Evolutionary conservation across 176 grass and related monocot genomes (phyloP).

Genomic region (Secale cereale): DNA sequence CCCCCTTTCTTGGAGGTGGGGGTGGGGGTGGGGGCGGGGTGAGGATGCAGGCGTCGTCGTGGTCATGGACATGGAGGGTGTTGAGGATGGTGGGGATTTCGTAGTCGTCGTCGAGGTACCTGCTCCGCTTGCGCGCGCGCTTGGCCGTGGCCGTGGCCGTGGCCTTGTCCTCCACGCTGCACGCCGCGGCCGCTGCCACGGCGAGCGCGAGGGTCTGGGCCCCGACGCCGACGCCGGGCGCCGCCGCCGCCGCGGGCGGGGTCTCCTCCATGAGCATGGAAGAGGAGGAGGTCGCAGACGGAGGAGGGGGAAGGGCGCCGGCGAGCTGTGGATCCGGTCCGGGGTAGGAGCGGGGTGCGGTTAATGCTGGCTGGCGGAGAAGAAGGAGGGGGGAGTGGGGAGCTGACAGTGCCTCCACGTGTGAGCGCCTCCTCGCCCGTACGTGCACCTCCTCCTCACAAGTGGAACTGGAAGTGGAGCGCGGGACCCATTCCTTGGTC

Average conservation of each 20-base stretch:
- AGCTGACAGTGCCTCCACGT: no score
- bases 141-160: constrained; percentile 39
- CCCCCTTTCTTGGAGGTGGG: background rate
- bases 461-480: no score
- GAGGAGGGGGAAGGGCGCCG: background rate
- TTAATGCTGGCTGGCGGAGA: background rate
- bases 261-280: background rate
- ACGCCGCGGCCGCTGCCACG: no score
- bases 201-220: background rate
- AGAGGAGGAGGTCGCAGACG: background rate
- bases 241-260: background rate
- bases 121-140: constrained; percentile 82
- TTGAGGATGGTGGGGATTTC: background rate
- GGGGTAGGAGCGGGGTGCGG: background rate
- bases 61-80: background rate
- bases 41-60: background rate
- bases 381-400: background rate
- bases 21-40: no score
- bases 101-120: constrained; percentile 42
- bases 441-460: no score
- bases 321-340: background rate
- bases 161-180: background rate
- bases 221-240: background rate
- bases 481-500: no score
- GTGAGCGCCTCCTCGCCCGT: no score